A percentile compares a stretch with the other conserved stretches of the same genome.
These are phyloP conservation scores for Xylaria sp. DNA, from an alignment of 2,329 filamentous ascomycete species.

Conservation along the genomic window DNA sequence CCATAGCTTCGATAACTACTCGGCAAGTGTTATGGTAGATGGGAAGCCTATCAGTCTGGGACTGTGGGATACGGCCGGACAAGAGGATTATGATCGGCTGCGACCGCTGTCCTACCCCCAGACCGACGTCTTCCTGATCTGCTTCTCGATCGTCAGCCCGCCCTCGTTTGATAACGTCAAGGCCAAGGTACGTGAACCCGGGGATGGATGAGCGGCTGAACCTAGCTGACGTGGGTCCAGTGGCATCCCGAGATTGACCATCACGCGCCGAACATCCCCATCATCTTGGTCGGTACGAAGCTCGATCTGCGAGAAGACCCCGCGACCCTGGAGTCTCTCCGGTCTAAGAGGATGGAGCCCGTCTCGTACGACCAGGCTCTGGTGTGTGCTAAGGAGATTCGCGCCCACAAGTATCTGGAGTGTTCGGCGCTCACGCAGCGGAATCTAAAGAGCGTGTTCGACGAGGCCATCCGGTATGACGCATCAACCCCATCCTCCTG, in stretches of 20 bases:
- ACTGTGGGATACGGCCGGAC: constrained; percentile 97
- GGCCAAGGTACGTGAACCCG: constrained; percentile 73
- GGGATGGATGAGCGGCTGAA: neutral
- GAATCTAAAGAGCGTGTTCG: constrained; percentile 97
- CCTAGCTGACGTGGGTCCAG: constrained; percentile 49
- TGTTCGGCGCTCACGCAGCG: constrained; percentile 96
- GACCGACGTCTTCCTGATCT: constrained; percentile 97
- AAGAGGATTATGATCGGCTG: constrained; percentile 97
- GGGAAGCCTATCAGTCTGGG: constrained; percentile 96
- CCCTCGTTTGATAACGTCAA: constrained; percentile 99
- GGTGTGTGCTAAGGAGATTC: constrained; percentile 88
- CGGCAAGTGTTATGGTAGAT: constrained; percentile 98
- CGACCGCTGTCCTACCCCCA: constrained; percentile 96
- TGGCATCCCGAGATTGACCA: constrained; percentile 98
- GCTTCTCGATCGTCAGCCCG: constrained; percentile 97
- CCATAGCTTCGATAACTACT: constrained; percentile 94
- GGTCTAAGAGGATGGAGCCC: constrained; percentile 94
- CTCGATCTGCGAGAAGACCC: constrained; percentile 91
- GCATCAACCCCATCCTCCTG: constrained; percentile 35
- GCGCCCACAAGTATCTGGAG: constrained; percentile 95
- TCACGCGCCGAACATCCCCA: constrained; percentile 91
- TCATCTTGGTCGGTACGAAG: constrained; percentile 97
- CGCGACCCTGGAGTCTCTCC: constrained; percentile 77
- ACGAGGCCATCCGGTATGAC: constrained; percentile 92
- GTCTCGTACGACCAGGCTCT: constrained; percentile 93